These are phyloP conservation scores for Fusarium hostae DNA, from an alignment of 2,329 filamentous ascomycete genomes.

Conservation along the genomic window DNA sequence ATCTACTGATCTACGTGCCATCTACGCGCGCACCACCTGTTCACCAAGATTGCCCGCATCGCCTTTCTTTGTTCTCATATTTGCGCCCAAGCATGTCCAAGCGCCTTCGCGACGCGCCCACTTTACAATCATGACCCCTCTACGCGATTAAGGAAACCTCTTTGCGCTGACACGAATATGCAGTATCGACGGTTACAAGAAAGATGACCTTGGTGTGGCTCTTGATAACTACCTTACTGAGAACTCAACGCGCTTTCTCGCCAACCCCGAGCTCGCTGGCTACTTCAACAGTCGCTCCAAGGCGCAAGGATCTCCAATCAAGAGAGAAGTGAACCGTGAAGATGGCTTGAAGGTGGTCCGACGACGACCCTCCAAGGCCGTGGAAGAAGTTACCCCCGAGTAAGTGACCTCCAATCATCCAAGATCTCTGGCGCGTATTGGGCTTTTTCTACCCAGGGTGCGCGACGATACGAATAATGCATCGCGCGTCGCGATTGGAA, in stretches of 20 bases:
- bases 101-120: conserved; percentile 37
- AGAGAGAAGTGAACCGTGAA: conserved; percentile 59
- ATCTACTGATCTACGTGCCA: neutral
- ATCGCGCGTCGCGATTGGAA: conserved; percentile 1
- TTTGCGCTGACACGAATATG: conserved; percentile 32
- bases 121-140: conserved; percentile 18
- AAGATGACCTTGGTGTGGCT: conserved; percentile 79
- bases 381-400: conserved; percentile 59
- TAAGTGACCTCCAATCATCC: conserved; percentile 49
- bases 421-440: conserved; percentile 20
- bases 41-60: conserved; percentile 16
- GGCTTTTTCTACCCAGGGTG: conserved; percentile 17
- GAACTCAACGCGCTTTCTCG: conserved; percentile 73
- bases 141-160: neutral
- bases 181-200: conserved; percentile 78
- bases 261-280: conserved; percentile 71
- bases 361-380: conserved; percentile 58
- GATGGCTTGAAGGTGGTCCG: conserved; percentile 58
- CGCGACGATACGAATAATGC: conserved; percentile 3
- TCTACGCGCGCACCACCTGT: neutral
- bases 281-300: conserved; percentile 79
- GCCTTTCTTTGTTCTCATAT: conserved; percentile 10
- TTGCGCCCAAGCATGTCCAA: conserved; percentile 31
- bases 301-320: conserved; percentile 69
- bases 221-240: conserved; percentile 79